phyloP scores from a whole-genome alignment of 75 land plant species.

The Pseudotsuga menziesii region DNA sequence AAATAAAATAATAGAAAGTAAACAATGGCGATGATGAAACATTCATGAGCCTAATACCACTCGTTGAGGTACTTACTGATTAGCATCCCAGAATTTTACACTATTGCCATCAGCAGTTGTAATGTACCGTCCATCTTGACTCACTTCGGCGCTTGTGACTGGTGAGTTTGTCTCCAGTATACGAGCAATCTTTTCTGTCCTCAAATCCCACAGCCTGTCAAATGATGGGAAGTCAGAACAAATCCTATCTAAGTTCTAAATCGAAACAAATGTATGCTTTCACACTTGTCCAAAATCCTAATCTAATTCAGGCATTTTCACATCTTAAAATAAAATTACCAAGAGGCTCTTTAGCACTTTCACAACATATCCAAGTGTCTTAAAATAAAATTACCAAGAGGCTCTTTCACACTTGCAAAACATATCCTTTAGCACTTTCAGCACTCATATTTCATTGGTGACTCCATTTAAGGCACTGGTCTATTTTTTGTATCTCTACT shows the following conservation, averaged over 20 bases:
- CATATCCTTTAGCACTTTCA: too few relatives aligned
- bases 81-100: slow-evolving; percentile 99
- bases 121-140: slow-evolving; percentile 91
- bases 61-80: slow-evolving; percentile 60
- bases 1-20: background rate
- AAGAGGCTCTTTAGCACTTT: too few relatives aligned
- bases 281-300: background rate
- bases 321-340: too few relatives aligned
- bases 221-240: slow-evolving; percentile 3
- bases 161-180: slow-evolving; percentile 87
- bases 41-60: background rate
- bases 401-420: too few relatives aligned
- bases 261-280: background rate
- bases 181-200: slow-evolving; percentile 77
- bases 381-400: too few relatives aligned
- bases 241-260: background rate
- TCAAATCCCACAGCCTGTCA: slow-evolving; percentile 87
- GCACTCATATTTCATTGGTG: too few relatives aligned
- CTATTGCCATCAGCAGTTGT: slow-evolving; percentile 92
- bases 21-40: background rate
- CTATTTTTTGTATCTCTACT: too few relatives aligned
- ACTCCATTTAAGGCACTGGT: too few relatives aligned
- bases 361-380: too few relatives aligned
- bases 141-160: slow-evolving; percentile 95
- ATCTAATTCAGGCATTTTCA: too few relatives aligned